Conservation (phyloP, 2,329 filamentous ascomycete genomes). For the Colletotrichum camelliae region DNA sequence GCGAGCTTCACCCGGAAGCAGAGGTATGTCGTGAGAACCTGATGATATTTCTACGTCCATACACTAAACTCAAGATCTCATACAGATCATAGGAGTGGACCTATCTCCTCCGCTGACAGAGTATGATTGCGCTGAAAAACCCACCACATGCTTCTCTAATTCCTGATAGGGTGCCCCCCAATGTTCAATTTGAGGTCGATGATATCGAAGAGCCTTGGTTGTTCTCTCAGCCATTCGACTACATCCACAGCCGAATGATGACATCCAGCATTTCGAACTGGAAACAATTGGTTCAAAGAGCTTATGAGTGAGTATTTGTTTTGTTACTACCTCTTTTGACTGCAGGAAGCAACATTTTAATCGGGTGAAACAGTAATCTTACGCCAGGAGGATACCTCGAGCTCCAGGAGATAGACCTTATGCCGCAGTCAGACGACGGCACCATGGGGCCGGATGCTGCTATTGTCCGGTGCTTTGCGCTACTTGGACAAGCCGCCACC, state of each 20-base stretch:
- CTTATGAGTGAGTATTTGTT: neutral
- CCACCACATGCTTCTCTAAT: no score
- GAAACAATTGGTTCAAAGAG: neutral
- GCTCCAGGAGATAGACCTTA: neutral
- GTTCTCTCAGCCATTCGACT: no score
- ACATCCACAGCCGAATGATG: no score
- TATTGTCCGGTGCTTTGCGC: neutral
- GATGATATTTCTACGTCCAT: rapidly evolving
- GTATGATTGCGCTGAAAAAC: no score
- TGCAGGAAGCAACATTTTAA: neutral
- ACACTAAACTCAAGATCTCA: neutral
- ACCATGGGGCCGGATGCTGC: neutral
- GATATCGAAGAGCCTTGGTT: no score
- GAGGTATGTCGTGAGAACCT: neutral
- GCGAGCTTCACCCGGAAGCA: neutral
- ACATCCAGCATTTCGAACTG: neutral
- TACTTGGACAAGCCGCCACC: neutral
- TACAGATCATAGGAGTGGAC: no score
- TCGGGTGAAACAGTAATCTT: neutral
- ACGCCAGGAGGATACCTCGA: neutral
- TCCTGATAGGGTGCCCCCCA: no score
- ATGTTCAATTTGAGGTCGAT: no score
- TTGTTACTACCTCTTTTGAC: neutral
- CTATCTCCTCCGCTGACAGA: no score
- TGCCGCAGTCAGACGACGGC: neutral